Evolutionary conservation across 1,284 basidiomycete species (phyloP).

Genomic region (Somion occarium): DNA sequence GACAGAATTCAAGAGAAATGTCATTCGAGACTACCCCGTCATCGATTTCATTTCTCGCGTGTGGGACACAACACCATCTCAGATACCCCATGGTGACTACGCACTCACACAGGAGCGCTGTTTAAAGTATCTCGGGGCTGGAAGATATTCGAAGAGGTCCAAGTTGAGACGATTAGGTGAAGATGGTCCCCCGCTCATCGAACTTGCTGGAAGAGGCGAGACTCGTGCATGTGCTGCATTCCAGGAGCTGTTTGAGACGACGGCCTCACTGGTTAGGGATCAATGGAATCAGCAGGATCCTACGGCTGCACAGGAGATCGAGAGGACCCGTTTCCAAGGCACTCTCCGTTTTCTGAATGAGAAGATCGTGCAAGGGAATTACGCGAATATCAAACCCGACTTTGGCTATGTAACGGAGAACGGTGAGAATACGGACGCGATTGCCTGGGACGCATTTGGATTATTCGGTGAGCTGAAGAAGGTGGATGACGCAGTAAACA

Average conservation of each 20-base stretch:
- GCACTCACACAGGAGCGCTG: background rate
- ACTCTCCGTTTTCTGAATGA: background rate
- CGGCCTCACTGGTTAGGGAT: background rate
- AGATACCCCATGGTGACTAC: background rate
- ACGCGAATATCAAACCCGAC: constrained; percentile 6
- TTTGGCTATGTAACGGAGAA: background rate
- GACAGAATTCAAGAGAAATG: background rate
- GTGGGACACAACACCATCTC: constrained; percentile 1
- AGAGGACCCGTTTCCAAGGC: background rate
- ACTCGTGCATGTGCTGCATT: background rate
- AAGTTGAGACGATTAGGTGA: background rate
- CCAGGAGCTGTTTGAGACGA: background rate
- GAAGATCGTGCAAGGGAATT: background rate
- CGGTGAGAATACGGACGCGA: background rate
- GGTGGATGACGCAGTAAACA: no score
- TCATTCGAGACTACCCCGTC: constrained; percentile 1
- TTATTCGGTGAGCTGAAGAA: background rate
- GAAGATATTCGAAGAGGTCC: background rate
- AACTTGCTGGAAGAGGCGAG: background rate
- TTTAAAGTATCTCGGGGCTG: background rate
- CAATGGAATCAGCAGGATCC: background rate
- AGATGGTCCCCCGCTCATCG: background rate
- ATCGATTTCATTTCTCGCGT: constrained; percentile 1
- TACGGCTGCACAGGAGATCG: background rate
- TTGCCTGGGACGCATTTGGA: background rate